phyloP scores from a whole-genome alignment of 78 protist genomes.

The Dictyostelium citrinum region DNA sequence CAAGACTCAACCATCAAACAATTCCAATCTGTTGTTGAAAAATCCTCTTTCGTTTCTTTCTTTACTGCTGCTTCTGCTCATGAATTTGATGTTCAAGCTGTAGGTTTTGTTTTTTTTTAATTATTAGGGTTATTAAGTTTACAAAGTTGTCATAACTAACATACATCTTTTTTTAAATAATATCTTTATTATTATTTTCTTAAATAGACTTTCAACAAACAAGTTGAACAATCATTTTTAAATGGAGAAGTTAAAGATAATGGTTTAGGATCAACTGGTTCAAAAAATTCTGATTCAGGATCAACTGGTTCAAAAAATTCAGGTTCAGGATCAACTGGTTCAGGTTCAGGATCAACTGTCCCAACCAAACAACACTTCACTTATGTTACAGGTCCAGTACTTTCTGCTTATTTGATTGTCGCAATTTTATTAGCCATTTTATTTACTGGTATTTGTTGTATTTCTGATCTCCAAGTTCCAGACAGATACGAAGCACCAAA shows the following conservation, averaged over 20 bases:
- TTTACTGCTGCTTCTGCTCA: conserved; percentile 48
- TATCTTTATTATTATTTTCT: background rate
- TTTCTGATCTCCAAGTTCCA: conserved; percentile 65
- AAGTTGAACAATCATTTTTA: background rate
- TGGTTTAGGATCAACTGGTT: background rate
- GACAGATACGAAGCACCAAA: conserved; percentile 65
- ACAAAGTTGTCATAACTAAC: no score
- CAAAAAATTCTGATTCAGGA: background rate
- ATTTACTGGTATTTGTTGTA: conserved; percentile 49
- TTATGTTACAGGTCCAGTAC: conserved; percentile 64
- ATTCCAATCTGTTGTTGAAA: background rate
- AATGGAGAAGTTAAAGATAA: background rate
- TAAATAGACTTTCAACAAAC: background rate
- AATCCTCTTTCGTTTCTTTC: conserved; percentile 20
- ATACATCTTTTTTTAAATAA: no score
- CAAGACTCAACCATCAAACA: background rate
- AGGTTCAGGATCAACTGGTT: background rate
- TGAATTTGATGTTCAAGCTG: background rate
- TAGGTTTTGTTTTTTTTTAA: background rate
- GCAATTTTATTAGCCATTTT: conserved; percentile 30
- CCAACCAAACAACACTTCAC: background rate
- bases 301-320: background rate
- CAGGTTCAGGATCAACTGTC: background rate
- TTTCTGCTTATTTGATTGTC: conserved; percentile 43
- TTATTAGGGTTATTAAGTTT: no score